These are phyloP conservation scores for Backusella westeae DNA, from an alignment of 192 early-diverging fungal species.

Conservation along the genomic window DNA sequence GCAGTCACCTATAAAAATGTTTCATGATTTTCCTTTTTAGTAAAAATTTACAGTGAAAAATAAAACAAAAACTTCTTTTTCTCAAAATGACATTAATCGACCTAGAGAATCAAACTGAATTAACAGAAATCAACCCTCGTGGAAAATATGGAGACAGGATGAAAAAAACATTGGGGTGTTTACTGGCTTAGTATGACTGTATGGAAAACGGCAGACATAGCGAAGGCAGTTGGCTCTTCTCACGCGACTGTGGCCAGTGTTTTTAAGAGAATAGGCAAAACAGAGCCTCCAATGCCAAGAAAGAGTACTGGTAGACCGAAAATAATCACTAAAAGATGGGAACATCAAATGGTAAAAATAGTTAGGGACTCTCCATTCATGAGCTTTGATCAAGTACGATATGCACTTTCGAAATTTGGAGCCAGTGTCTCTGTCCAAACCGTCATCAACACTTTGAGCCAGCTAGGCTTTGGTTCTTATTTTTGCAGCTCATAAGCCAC, in stretches of 20 bases:
- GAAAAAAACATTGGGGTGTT: neutral
- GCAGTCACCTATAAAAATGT: neutral
- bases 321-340: too few species aligned
- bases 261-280: neutral
- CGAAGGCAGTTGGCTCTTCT: neutral
- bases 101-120: neutral
- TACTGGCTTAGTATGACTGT: neutral
- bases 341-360: too few species aligned
- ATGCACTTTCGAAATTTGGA: too few species aligned
- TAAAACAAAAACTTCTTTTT: neutral
- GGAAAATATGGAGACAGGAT: neutral
- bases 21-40: neutral
- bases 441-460: too few species aligned
- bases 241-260: neutral
- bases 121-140: neutral
- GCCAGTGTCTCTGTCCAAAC: too few species aligned
- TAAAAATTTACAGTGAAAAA: neutral
- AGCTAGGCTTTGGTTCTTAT: too few species aligned
- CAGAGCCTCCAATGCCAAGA: neutral
- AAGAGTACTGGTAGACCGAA: neutral
- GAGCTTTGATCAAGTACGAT: too few species aligned
- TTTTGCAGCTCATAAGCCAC: too few species aligned
- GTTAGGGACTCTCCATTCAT: too few species aligned
- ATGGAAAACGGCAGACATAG: neutral
- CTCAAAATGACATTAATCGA: neutral